phyloP scores from a whole-genome alignment of 768 basidiomycete genomes.

The Suillus subluteus region DNA sequence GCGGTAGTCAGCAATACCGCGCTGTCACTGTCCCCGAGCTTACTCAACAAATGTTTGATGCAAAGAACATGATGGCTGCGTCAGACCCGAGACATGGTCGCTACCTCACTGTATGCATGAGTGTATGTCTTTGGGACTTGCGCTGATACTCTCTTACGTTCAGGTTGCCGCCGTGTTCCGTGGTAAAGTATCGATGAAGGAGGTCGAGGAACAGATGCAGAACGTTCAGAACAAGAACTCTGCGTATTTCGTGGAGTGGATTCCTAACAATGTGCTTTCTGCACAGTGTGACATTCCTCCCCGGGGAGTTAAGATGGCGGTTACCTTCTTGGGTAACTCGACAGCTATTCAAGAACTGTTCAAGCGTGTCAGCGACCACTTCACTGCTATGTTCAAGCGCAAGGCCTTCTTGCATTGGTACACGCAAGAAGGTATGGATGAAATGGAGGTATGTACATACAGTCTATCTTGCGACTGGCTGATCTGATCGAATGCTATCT shows the following conservation, averaged over 20 bases:
- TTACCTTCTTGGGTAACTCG: conserved; percentile 97
- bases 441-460: conserved; percentile 74
- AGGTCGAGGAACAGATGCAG: conserved; percentile 99
- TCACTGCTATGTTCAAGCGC: conserved; percentile 99
- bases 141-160: background rate
- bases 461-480: background rate
- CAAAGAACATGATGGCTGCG: conserved; percentile 99
- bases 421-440: conserved; percentile 99
- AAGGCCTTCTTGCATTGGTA: conserved; percentile 99
- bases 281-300: conserved; percentile 99
- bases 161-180: conserved; percentile 96
- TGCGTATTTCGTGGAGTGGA: conserved; percentile 99
- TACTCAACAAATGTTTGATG: conserved; percentile 99
- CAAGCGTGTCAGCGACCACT: conserved; percentile 98
- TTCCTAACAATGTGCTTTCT: conserved; percentile 97
- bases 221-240: conserved; percentile 98
- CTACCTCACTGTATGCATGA: conserved; percentile 81
- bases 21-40: conserved; percentile 97
- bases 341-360: conserved; percentile 98
- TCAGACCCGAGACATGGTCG: conserved; percentile 96
- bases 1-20: conserved; percentile 93
- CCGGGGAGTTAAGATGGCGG: conserved; percentile 94
- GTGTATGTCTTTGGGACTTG: background rate
- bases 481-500: conserved; percentile 9
- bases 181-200: conserved; percentile 99